phyloP scores from a whole-genome alignment of 108 stramenopile species.

The Cylindrotheca fusiformis region DNA sequence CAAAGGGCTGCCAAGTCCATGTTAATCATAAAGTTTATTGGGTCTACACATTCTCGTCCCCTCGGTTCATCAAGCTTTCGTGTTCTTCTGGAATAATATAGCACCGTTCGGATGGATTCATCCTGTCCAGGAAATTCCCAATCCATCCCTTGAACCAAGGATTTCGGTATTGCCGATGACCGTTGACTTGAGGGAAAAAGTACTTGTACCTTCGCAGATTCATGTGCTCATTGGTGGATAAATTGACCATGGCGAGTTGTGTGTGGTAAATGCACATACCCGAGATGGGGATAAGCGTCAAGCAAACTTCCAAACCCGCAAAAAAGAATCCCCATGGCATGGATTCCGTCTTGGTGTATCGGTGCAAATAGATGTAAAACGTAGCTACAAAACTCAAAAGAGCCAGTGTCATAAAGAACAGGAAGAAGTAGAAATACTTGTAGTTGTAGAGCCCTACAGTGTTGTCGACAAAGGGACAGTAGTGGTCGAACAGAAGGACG shows the following conservation, averaged over 20 bases:
- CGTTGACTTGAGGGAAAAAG: constrained; percentile 37
- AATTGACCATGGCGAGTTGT: constrained; percentile 73
- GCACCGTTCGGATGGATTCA: constrained; percentile 27
- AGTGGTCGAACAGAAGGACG: constrained; percentile 96
- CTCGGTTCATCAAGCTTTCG: background rate
- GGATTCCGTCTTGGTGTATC: constrained; percentile 10
- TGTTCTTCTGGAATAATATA: constrained; percentile 32
- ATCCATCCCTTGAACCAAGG: constrained; percentile 81
- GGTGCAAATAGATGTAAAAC: constrained; percentile 45
- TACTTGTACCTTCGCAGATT: constrained; percentile 82
- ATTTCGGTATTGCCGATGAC: constrained; percentile 64
- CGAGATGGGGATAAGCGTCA: constrained; percentile 57
- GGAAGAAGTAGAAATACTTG: constrained; percentile 86
- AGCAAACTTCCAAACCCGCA: constrained; percentile 57
- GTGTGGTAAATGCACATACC: constrained; percentile 84
- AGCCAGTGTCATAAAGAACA: constrained; percentile 53
- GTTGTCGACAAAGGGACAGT: constrained; percentile 96
- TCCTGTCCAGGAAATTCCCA: constrained; percentile 33
- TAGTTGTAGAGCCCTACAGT: constrained; percentile 96
- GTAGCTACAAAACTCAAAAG: constrained; percentile 40
- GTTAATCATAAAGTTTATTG: too few species aligned
- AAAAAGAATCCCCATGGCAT: constrained; percentile 21
- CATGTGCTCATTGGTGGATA: constrained; percentile 96
- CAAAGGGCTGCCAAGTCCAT: too few species aligned
- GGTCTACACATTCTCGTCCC: background rate